Conservation (phyloP, 805 yeast genomes). For the Sungouiozyma intestinalis region DNA sequence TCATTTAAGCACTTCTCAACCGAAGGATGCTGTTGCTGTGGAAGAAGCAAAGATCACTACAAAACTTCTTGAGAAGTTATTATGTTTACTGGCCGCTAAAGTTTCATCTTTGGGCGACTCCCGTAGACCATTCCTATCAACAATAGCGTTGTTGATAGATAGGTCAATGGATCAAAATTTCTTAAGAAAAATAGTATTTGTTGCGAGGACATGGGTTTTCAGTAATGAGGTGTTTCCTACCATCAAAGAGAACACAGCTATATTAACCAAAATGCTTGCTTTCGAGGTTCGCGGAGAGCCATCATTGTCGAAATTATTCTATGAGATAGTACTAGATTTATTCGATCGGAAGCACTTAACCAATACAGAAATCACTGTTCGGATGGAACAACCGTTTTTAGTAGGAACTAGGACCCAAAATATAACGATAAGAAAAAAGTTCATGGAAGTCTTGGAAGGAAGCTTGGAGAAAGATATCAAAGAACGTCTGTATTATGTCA, state of each 20-base stretch:
- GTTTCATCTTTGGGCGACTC: slow-evolving; percentile 88
- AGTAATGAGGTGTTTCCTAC: slow-evolving; percentile 85
- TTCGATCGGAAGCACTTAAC: slow-evolving; percentile 71
- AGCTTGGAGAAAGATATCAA: slow-evolving; percentile 70
- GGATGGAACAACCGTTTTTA: slow-evolving; percentile 93
- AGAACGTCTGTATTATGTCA: slow-evolving; percentile 72
- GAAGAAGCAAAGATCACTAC: slow-evolving; percentile 81
- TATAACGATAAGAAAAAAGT: slow-evolving; percentile 57
- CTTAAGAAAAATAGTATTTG: slow-evolving; percentile 59
- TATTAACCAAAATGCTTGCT: slow-evolving; percentile 84
- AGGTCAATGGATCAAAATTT: slow-evolving; percentile 72
- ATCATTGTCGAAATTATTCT: slow-evolving; percentile 64
- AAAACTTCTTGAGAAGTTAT: slow-evolving; percentile 59
- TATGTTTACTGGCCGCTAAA: slow-evolving; percentile 69
- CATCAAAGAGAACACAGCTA: slow-evolving; percentile 90
- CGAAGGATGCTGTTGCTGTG: slow-evolving; percentile 30
- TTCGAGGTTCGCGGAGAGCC: slow-evolving; percentile 85
- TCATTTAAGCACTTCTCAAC: slow-evolving; percentile 50
- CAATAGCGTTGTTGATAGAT: slow-evolving; percentile 84
- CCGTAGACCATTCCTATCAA: slow-evolving; percentile 74
- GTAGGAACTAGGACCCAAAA: slow-evolving; percentile 85
- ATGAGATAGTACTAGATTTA: slow-evolving; percentile 76
- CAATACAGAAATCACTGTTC: slow-evolving; percentile 78
- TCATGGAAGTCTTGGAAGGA: slow-evolving; percentile 68
- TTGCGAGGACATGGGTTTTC: slow-evolving; percentile 86